phyloP scores from a whole-genome alignment of 2,329 filamentous ascomycete species.

The Aspergillus thermomutatus region DNA sequence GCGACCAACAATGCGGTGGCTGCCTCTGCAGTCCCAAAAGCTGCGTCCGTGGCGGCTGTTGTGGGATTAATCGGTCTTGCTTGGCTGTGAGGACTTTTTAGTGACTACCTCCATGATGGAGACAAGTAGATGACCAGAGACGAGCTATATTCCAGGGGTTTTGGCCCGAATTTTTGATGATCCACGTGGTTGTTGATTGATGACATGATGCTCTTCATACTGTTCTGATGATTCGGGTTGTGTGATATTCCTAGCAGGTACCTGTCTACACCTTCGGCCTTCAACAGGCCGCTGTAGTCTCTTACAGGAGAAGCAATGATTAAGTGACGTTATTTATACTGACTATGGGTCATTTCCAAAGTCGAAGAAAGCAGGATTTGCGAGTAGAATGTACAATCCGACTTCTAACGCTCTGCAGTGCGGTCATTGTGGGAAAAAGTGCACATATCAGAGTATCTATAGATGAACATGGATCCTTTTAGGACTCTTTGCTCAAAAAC shows the following conservation, averaged over 20 bases:
- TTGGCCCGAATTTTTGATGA: background rate
- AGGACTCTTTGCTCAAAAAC: background rate
- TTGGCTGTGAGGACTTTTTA: constrained; percentile 17
- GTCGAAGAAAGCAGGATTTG: background rate
- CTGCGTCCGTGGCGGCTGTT: constrained; percentile 19
- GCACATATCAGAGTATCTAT: background rate
- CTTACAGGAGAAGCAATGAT: background rate
- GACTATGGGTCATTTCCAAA: background rate
- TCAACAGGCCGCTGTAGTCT: background rate
- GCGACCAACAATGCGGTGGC: constrained; percentile 15
- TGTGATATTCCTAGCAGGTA: background rate
- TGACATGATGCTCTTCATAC: background rate
- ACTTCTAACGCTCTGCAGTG: background rate
- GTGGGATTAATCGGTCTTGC: constrained; percentile 23
- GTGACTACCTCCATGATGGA: background rate
- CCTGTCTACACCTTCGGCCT: background rate
- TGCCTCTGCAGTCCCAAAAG: constrained; percentile 10
- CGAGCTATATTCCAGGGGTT: background rate
- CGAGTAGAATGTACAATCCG: background rate
- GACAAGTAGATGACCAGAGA: background rate
- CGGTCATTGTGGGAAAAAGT: background rate
- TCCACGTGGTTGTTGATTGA: background rate
- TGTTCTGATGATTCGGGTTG: background rate
- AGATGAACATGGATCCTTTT: no score
- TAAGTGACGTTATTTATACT: background rate